A percentile compares a stretch with the other conserved stretches of the same genome.
phyloP scores from a whole-genome alignment of 768 basidiomycete genomes.

The Lenzites betulinus region DNA sequence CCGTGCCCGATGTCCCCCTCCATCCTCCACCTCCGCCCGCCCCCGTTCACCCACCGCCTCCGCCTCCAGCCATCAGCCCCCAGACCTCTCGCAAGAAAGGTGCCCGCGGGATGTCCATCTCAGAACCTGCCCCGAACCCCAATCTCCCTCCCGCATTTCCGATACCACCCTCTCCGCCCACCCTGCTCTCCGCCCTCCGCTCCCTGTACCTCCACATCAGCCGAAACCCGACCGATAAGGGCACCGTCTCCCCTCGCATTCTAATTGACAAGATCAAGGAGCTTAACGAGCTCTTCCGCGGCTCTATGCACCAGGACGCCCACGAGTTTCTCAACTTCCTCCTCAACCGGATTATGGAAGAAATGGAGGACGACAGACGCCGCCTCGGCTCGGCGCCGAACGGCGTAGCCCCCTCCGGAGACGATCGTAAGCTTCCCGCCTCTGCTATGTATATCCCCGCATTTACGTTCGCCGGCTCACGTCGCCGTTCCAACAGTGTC shows the following conservation, averaged over 20 bases:
- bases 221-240: slow-evolving; percentile 72
- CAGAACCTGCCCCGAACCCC: slow-evolving; percentile 32
- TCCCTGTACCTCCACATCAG: slow-evolving; percentile 89
- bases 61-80: slow-evolving; percentile 35
- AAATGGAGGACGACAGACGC: slow-evolving; percentile 71
- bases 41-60: slow-evolving; percentile 32
- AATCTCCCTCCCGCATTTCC: slow-evolving; percentile 39
- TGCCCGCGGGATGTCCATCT: slow-evolving; percentile 49
- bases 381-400: slow-evolving; percentile 7
- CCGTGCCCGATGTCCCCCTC: slow-evolving; percentile 40
- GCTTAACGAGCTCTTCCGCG: slow-evolving; percentile 88
- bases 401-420: slow-evolving; percentile 34
- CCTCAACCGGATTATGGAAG: slow-evolving; percentile 91
- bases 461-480: slow-evolving; percentile 5
- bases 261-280: slow-evolving; percentile 94
- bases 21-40: slow-evolving; percentile 29
- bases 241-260: slow-evolving; percentile 85
- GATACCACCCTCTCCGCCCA: slow-evolving; percentile 63
- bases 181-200: slow-evolving; percentile 89
- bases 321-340: slow-evolving; percentile 97
- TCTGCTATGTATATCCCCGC: not conserved
- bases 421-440: slow-evolving; percentile 60
- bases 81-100: slow-evolving; percentile 51
- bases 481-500: slow-evolving; percentile 48
- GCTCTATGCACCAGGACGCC: slow-evolving; percentile 95